These are phyloP conservation scores for Nemania sp. DNA, from an alignment of 2,329 filamentous ascomycete genomes.

Conservation along the genomic window DNA sequence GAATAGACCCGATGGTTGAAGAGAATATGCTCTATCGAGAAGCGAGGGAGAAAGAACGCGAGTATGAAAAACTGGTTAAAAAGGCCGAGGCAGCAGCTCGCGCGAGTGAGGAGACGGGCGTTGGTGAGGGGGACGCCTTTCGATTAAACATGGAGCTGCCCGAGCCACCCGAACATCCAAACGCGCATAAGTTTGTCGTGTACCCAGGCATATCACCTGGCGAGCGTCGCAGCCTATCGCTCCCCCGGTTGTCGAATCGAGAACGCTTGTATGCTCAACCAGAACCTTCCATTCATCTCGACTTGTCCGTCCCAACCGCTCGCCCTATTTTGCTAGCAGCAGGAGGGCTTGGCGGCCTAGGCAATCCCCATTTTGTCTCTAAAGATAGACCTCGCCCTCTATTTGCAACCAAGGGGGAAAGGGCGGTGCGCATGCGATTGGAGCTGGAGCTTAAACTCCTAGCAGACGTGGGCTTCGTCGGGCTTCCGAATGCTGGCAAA, in stretches of 20 bases:
- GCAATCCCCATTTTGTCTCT: conserved; percentile 92
- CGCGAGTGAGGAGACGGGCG: conserved; percentile 55
- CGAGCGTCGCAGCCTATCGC: conserved; percentile 68
- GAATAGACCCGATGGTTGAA: conserved; percentile 80
- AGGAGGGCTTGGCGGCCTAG: conserved; percentile 88
- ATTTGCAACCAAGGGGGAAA: conserved; percentile 88
- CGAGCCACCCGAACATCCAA: conserved; percentile 54
- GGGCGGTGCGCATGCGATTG: conserved; percentile 80
- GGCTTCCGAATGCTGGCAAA: conserved; percentile 95
- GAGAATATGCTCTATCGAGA: conserved; percentile 60
- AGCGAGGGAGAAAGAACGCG: conserved; percentile 54
- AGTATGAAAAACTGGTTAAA: conserved; percentile 46
- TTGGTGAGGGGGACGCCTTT: conserved; percentile 35
- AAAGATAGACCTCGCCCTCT: conserved; percentile 80
- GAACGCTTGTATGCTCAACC: conserved; percentile 74
- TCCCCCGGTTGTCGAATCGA: conserved; percentile 65
- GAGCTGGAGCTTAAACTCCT: conserved; percentile 94
- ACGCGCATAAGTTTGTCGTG: conserved; percentile 82
- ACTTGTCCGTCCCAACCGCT: conserved; percentile 81
- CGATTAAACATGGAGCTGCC: conserved; percentile 48
- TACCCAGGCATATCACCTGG: conserved; percentile 82
- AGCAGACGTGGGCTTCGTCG: conserved; percentile 93
- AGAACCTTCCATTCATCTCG: conserved; percentile 76
- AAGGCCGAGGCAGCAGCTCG: conserved; percentile 54
- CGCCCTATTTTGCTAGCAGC: conserved; percentile 86